Percentiles rank a stretch among this genome's conserved stretches.
These are phyloP conservation scores for Penicillium atrosanguineum DNA, from an alignment of 495 filamentous ascomycete species.

Conservation along the genomic window DNA sequence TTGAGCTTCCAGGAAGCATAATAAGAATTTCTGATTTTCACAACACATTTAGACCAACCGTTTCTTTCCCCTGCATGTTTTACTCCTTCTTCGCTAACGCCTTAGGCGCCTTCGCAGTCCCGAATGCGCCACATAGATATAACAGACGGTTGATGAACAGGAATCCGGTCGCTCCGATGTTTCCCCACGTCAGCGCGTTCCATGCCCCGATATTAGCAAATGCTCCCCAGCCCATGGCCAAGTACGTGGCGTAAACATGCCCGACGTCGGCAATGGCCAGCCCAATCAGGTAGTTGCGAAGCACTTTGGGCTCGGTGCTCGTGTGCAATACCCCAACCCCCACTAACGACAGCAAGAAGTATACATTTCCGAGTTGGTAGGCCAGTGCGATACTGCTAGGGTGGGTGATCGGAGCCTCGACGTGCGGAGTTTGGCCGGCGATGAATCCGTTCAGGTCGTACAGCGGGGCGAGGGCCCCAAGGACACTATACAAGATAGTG, in stretches of 20 bases:
- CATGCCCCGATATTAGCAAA: constrained; percentile 56
- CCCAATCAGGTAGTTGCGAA: constrained; percentile 65
- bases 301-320: constrained; percentile 61
- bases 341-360: constrained; percentile 61
- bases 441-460: constrained; percentile 58
- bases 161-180: constrained; percentile 59
- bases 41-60: not conserved
- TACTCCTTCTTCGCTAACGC: constrained; percentile 24
- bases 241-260: constrained; percentile 62
- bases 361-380: constrained; percentile 66
- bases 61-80: not conserved
- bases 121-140: constrained; percentile 60
- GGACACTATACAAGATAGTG: constrained; percentile 40
- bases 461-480: constrained; percentile 55
- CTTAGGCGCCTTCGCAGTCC: constrained; percentile 33
- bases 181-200: constrained; percentile 73
- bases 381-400: constrained; percentile 49
- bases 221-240: constrained; percentile 53
- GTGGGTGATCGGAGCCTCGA: constrained; percentile 27
- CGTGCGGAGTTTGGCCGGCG: constrained; percentile 51
- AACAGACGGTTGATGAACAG: constrained; percentile 54
- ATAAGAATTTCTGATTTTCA: not conserved
- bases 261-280: constrained; percentile 66
- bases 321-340: constrained; percentile 58
- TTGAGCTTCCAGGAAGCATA: not conserved